Conservation (phyloP, 257 asterid genomes). For the Cynanchum wilfordii region DNA sequence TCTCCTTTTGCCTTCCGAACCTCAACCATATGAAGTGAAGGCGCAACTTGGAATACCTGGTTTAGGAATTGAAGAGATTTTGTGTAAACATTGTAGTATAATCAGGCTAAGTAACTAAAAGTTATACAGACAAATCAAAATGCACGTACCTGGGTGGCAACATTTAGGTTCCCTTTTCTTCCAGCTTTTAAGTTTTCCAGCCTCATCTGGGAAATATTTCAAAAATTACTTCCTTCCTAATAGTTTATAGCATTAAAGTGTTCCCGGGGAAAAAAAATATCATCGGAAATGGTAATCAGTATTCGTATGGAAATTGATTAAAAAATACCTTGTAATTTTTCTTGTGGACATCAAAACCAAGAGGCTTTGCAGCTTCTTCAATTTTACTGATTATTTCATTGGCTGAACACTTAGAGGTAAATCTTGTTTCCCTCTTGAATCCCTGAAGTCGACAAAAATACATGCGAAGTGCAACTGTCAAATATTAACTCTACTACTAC, state of each 20-base stretch:
- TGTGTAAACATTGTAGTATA: background rate
- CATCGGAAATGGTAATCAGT: background rate
- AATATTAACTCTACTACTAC: background rate
- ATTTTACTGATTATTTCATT: constrained; percentile 75
- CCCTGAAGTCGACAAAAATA: constrained; percentile 35
- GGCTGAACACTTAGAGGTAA: constrained; percentile 73
- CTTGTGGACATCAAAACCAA: constrained; percentile 87
- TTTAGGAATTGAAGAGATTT: constrained; percentile 5
- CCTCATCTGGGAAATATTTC: constrained; percentile 53
- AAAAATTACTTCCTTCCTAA: background rate
- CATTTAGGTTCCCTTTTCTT: constrained; percentile 86
- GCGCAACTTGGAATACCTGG: constrained; percentile 64
- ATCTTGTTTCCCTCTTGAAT: constrained; percentile 81
- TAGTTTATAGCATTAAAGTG: background rate
- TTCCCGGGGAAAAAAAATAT: background rate
- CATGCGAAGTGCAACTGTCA: background rate
- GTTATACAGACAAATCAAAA: constrained; percentile 5
- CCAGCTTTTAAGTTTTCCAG: constrained; percentile 85
- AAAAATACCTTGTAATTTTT: constrained; percentile 74
- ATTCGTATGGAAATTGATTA: constrained; percentile 9
- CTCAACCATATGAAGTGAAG: constrained; percentile 59
- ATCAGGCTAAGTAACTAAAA: background rate
- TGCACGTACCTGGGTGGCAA: constrained; percentile 70
- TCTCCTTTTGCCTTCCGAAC: constrained; percentile 56
- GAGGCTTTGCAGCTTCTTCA: constrained; percentile 88